Conservation (phyloP, 2,329 filamentous ascomycete genomes). For the Sphaerostilbella broomeana region DNA sequence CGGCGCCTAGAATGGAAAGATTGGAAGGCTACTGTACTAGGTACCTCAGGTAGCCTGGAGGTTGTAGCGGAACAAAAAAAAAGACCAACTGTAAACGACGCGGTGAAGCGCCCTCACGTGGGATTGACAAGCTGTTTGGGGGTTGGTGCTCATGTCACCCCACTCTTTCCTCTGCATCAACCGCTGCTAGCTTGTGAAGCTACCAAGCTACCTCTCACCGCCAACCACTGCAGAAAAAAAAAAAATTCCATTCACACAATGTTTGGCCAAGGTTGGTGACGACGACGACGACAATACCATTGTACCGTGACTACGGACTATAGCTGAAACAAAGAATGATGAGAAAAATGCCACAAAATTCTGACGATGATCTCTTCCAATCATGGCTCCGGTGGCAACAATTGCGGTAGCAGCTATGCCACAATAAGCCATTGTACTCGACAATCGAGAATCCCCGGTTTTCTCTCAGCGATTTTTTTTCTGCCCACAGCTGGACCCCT, state of each 20-base stretch:
- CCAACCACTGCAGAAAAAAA: too few species aligned
- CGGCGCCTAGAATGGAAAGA: constrained; percentile 8
- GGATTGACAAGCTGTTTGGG: constrained; percentile 2
- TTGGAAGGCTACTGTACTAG: not conserved
- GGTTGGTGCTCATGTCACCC: constrained; percentile 5
- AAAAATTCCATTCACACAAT: too few species aligned
- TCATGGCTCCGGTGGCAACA: constrained; percentile 7
- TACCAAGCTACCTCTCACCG: too few species aligned
- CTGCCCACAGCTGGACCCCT: constrained; percentile 9
- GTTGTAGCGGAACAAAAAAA: not conserved
- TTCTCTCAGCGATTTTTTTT: constrained; percentile 7
- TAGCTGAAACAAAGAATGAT: constrained; percentile 8
- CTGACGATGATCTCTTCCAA: constrained; percentile 1
- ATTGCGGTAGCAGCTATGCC: constrained; percentile 1
- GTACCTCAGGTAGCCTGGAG: not conserved
- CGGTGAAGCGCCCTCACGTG: constrained; percentile 12
- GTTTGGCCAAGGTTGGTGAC: too few species aligned
- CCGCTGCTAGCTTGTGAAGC: too few species aligned
- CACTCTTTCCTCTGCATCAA: constrained; percentile 3
- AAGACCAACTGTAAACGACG: not conserved
- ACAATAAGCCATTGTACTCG: not conserved
- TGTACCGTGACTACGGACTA: too few species aligned
- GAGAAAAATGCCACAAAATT: not conserved
- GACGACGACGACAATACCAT: too few species aligned
- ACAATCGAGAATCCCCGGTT: too few species aligned